phyloP scores from a whole-genome alignment of 345 rosid genomes.

The sweet orange (Citrus sinensis) region DVS_A1.0 CM039168.1:1613001-1613500 shows the following conservation, averaged over 20 bases:
- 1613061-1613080: constrained; percentile 29
- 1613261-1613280: constrained; percentile 39
- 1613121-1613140: constrained; percentile 1
- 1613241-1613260: constrained; percentile 23
- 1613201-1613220: neutral
- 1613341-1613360: constrained; percentile 56
- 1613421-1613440: constrained; percentile 43
- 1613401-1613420: constrained; percentile 49
- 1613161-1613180: neutral
- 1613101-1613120: constrained; percentile 41
- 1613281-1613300: constrained; percentile 42
- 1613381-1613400: constrained; percentile 56
- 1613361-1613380: constrained; percentile 46
- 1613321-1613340: constrained; percentile 70
- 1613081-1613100: constrained; percentile 31
- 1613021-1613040: constrained; percentile 36
- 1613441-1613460: constrained; percentile 37
- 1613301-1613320: constrained; percentile 45
- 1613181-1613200: neutral
- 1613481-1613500: constrained; percentile 35
- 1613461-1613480: constrained; percentile 34
- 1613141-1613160: neutral
- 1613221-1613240: neutral
- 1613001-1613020: constrained; percentile 37
- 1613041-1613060: constrained; percentile 26